Base-by-base conservation (phyloP, 148 eudicot genomes). In the Salicornia ramosissima region DNA sequence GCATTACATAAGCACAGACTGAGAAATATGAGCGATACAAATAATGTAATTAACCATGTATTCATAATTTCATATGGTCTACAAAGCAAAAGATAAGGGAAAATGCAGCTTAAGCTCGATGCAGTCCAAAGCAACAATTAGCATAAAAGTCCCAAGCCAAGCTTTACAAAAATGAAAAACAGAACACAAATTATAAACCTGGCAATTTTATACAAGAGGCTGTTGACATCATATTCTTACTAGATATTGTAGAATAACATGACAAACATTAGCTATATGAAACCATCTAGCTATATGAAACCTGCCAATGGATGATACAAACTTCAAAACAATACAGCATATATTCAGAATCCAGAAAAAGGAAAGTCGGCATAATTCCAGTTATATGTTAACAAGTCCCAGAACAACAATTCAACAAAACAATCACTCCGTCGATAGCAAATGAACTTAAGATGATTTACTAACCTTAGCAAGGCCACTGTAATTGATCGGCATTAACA, bases 391-490 rank as follows among this genome's bases (percentile, higher is more conserved):
- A 31, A 28, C 45, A 21, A 40, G 8, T 47, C 34, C 55, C 64
- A 4, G 1, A 56, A 0, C n/a, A 56, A 1, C 11, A 42, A 56
- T n/a, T n/a, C n/a, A n/a, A n/a, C 47, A 30, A 67, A 33, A 5
- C 24, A n/a, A 65, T 14, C 67, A 60, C 31, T 47, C 46, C 2
- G 15, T 59, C 33, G 5, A 13, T 42, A 22, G 18, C 4, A 11
- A 30, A 0, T 13, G 19, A 29, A 19, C 31, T 18, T 1, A 45
- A 28, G 11, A 13, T 39, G 42, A 65, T n/a, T 36, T 39, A 72
- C 79, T 55, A 65, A 88, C 97, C 88, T 86, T 79, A 51, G 94
- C 83, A 71, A 90, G 80, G 46, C 94, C 91, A 46, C 75, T 49
- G 80, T 69, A 88, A 74, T 90, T 90, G 60, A 88, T 83, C 43